These are phyloP conservation scores for Aspergillus carbonarius DNA, from an alignment of 2,329 filamentous ascomycete genomes.

Conservation along the genomic window DNA sequence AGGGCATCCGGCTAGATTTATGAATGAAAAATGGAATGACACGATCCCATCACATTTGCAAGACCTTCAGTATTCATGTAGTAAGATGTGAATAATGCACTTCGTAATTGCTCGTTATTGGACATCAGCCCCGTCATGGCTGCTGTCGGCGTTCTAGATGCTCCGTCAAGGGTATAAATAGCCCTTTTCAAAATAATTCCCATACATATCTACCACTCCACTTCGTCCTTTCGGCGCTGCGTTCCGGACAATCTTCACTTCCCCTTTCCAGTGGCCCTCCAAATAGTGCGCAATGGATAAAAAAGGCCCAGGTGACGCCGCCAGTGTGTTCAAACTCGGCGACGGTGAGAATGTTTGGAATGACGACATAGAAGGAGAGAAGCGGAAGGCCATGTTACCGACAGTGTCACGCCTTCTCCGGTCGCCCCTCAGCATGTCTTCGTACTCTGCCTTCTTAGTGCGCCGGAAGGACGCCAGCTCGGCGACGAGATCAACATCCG, in stretches of 20 bases:
- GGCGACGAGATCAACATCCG: constrained; percentile 52
- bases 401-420: constrained; percentile 26
- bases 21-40: neutral
- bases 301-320: constrained; percentile 19
- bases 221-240: constrained; percentile 38
- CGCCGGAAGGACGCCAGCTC: constrained; percentile 56
- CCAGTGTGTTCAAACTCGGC: constrained; percentile 9
- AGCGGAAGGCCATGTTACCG: constrained; percentile 21
- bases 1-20: neutral
- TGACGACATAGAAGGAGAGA: constrained; percentile 12
- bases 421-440: constrained; percentile 32
- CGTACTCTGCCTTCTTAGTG: constrained; percentile 52
- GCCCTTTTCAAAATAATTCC: constrained; percentile 54
- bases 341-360: constrained; percentile 14
- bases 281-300: constrained; percentile 41
- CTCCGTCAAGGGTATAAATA: constrained; percentile 53
- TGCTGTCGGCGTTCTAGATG: neutral
- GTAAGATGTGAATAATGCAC: neutral
- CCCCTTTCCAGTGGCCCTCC: constrained; percentile 60
- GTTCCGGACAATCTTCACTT: constrained; percentile 57
- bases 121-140: neutral
- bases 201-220: constrained; percentile 53
- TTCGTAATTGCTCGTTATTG: neutral
- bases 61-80: neutral
- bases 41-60: neutral